Base-by-base conservation (phyloP, 2,329 filamentous ascomycete genomes). In the Fusarium anguioides region DNA sequence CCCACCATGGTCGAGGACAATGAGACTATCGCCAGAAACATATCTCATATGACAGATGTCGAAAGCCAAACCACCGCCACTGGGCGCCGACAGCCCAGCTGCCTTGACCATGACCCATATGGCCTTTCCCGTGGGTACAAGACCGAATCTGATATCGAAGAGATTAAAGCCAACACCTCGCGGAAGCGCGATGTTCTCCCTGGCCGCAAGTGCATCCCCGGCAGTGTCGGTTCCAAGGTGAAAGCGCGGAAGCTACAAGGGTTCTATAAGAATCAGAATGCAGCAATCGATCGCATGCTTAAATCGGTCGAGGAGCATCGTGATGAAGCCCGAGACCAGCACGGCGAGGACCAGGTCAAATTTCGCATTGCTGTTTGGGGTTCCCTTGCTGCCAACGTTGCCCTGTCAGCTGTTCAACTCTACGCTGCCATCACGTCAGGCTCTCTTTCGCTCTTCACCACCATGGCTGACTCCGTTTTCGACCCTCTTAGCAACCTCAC, bases 371-470 rank as follows among this genome's bases (percentile, higher is more conserved):
- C 86, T 35, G 82, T 89, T 12, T 89, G 84, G 75, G 88, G 86
- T 17, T 89, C 87, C 35, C 93, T 97, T 71, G 87, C 81, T 2
- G 95, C 94, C 60, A 98, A 98, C 73, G 78, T 97, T 56, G 64
- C 91, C 26, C 85, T 99, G 8, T 89, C 94, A 0, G 84, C 84
- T 6, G 84, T 99, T 18, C 96, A 99, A 79, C 82, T 97, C 35
- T 99, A 96, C 76, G 96, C 91, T 40, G 96, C 96, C 63, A 86
- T 93, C 42, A 88, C 91, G 0, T 97, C 94, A 0, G 89, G 91
- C 44, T 97, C 94, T n/a, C 86, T 98, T 33, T 97, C 95, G 7
- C 88, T 99, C 44, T 97, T 98, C 81, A 97, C 96, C 17, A 99
- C 95, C 66, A 97, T 97, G 92, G 95, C 94, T 17, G 96, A 99